phyloP scores from a whole-genome alignment of 768 basidiomycete species.

The Plicaturopsis crispa region DNA sequence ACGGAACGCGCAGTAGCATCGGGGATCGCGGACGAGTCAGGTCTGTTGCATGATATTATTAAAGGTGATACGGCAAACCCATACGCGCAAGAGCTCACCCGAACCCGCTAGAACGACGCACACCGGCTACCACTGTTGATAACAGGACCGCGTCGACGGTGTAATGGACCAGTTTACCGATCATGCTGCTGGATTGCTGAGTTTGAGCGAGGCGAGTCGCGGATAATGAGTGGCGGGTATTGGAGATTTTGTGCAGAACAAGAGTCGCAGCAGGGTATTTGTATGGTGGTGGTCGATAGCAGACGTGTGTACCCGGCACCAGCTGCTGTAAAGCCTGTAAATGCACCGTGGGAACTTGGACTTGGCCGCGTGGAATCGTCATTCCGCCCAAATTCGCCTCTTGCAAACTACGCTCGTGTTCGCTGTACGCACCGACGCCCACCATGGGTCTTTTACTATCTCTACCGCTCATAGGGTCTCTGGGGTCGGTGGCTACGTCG shows the following conservation, averaged over 20 bases:
- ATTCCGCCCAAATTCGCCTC: background rate
- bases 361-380: too few relatives aligned
- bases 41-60: slow-evolving; percentile 32
- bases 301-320: too few relatives aligned
- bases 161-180: slow-evolving; percentile 78
- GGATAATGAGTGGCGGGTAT: too few relatives aligned
- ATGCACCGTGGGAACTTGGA: too few relatives aligned
- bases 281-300: too few relatives aligned
- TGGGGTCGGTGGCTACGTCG: slow-evolving; percentile 72
- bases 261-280: too few relatives aligned
- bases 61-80: slow-evolving; percentile 1
- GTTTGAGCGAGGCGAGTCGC: too few relatives aligned
- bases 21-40: slow-evolving; percentile 59
- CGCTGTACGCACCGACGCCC: slow-evolving; percentile 1
- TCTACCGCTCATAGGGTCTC: slow-evolving; percentile 59
- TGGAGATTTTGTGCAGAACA: too few relatives aligned
- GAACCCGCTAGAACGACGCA: slow-evolving; percentile 86
- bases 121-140: slow-evolving; percentile 86
- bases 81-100: slow-evolving; percentile 50
- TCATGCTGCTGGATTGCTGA: slow-evolving; percentile 27
- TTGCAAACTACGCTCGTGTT: background rate
- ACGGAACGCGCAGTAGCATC: slow-evolving; percentile 72
- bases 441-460: slow-evolving; percentile 72
- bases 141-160: slow-evolving; percentile 78
- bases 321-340: too few relatives aligned